Conservation (phyloP, 768 basidiomycete species). For the Boletus rex-veris region DNA sequence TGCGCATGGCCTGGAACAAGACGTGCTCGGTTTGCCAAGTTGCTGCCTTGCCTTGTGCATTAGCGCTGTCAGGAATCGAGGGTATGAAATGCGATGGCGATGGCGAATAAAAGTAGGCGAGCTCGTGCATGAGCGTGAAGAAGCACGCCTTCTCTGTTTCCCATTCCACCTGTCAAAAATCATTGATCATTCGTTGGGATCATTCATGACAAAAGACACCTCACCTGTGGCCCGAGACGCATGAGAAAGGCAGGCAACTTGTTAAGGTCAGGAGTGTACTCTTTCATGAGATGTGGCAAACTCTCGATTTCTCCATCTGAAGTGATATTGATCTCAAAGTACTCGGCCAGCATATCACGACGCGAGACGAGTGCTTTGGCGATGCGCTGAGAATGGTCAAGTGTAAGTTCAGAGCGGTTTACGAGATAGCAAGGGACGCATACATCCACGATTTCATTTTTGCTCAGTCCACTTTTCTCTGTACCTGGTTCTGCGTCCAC, state of each 20-base stretch:
- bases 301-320: slow-evolving; percentile 64
- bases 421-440: slow-evolving; percentile 18
- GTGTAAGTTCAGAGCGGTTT: neutral
- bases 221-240: slow-evolving; percentile 87
- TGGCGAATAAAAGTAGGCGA: slow-evolving; percentile 78
- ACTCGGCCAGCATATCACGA: slow-evolving; percentile 86
- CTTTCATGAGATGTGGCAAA: slow-evolving; percentile 78
- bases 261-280: slow-evolving; percentile 88
- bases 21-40: slow-evolving; percentile 90
- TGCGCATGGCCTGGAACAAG: slow-evolving; percentile 81
- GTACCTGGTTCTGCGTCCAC: slow-evolving; percentile 62
- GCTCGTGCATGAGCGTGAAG: slow-evolving; percentile 76
- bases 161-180: slow-evolving; percentile 75
- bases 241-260: slow-evolving; percentile 87
- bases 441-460: slow-evolving; percentile 70
- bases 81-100: slow-evolving; percentile 13
- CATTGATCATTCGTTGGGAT: neutral
- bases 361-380: slow-evolving; percentile 52
- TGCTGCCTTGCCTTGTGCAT: slow-evolving; percentile 49
- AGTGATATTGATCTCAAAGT: slow-evolving; percentile 78
- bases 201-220: neutral
- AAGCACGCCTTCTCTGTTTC: slow-evolving; percentile 82
- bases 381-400: slow-evolving; percentile 49
- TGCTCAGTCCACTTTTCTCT: slow-evolving; percentile 48
- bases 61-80: slow-evolving; percentile 28